Percentiles rank a stretch among this genome's conserved stretches.
Evolutionary conservation across 2,329 filamentous ascomycete genomes (phyloP).

Genomic region (Massarina eburnea): DNA sequence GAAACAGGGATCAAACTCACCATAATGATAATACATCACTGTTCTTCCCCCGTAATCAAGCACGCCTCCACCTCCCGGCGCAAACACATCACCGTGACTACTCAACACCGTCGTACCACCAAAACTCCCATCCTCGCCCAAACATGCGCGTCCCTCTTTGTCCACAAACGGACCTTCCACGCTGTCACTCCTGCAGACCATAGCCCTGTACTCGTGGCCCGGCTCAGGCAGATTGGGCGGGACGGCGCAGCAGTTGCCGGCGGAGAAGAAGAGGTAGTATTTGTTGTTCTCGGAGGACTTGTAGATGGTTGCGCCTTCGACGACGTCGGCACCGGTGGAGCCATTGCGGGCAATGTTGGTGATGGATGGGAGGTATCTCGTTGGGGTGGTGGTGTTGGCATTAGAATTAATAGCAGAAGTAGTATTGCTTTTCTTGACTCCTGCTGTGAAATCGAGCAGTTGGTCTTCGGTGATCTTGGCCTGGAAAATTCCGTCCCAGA

Average conservation of each 20-base stretch:
- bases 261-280: constrained; percentile 65
- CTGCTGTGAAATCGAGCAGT: background rate
- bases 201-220: constrained; percentile 64
- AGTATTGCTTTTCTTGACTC: background rate
- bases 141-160: constrained; percentile 33
- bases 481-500: constrained; percentile 67
- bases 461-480: constrained; percentile 46
- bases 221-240: constrained; percentile 50
- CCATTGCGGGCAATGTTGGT: constrained; percentile 22
- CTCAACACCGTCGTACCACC: constrained; percentile 60
- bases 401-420: background rate
- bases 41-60: constrained; percentile 17
- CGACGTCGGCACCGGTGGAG: constrained; percentile 20
- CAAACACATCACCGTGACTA: constrained; percentile 52
- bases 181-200: constrained; percentile 58
- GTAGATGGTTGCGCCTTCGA: constrained; percentile 59
- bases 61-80: constrained; percentile 36
- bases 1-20: constrained; percentile 12
- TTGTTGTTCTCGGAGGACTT: constrained; percentile 48
- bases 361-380: constrained; percentile 2
- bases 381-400: background rate
- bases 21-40: constrained; percentile 38
- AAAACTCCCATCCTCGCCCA: constrained; percentile 53
- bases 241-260: constrained; percentile 61
- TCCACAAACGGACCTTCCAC: constrained; percentile 54